A percentile compares a stretch with the other conserved stretches of the same genome.
Evolutionary conservation across 2,329 filamentous ascomycete genomes (phyloP).

Genomic region (Orbilia javanica): DNA sequence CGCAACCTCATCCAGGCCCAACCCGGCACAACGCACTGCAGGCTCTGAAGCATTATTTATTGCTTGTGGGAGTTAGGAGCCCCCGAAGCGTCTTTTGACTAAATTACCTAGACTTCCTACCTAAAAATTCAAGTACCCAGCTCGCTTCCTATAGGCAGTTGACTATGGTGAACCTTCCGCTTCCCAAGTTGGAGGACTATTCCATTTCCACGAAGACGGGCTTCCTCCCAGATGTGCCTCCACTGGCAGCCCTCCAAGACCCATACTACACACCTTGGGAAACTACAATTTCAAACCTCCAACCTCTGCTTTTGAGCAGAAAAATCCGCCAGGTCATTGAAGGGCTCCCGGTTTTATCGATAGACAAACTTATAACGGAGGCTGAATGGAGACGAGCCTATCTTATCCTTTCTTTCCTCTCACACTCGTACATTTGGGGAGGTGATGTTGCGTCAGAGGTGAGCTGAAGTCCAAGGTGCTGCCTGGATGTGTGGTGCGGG

Average conservation of each 20-base stretch:
- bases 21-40: constrained; percentile 8
- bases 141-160: not conserved
- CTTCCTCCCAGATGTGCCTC: constrained; percentile 85
- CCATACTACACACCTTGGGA: constrained; percentile 98
- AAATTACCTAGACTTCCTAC: not conserved
- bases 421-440: constrained; percentile 92
- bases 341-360: constrained; percentile 83
- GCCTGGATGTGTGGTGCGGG: not conserved
- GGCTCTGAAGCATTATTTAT: not conserved
- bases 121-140: constrained; percentile 3
- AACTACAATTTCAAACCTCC: constrained; percentile 83
- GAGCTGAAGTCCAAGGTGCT: constrained; percentile 36
- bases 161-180: constrained; percentile 69
- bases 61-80: not conserved
- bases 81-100: not conserved
- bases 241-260: constrained; percentile 83
- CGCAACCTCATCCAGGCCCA: not conserved
- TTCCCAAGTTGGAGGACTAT: constrained; percentile 79
- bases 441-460: constrained; percentile 80
- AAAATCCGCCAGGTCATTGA: constrained; percentile 84
- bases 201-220: constrained; percentile 82
- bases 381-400: constrained; percentile 93
- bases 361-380: constrained; percentile 82
- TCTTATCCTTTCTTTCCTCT: constrained; percentile 80
- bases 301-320: constrained; percentile 85